Evolutionary conservation across 2,329 filamentous ascomycete species (phyloP).

Genomic region (Penicillium sp.): DNA sequence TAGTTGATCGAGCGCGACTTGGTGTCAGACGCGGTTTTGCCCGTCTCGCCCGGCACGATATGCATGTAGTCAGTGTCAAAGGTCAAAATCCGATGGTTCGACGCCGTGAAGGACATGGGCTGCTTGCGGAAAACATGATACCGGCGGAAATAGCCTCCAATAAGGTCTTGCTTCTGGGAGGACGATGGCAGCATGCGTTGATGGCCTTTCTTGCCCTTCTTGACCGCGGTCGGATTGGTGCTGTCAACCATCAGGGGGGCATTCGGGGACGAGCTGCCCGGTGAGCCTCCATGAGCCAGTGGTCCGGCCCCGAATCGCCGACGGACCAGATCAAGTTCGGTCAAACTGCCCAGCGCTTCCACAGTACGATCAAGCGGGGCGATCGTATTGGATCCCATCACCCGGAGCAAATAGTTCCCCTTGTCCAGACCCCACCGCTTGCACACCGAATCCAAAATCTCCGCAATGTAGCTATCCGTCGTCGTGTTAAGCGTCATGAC

Average conservation of each 20-base stretch:
- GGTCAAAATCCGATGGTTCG: conserved; percentile 55
- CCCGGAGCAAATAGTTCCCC: conserved; percentile 57
- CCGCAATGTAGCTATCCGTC: conserved; percentile 62
- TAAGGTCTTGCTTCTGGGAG: conserved; percentile 44
- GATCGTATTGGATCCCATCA: conserved; percentile 57
- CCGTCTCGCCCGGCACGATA: conserved; percentile 53
- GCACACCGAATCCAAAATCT: conserved; percentile 59
- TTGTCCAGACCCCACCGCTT: conserved; percentile 60
- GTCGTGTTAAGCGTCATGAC: conserved; percentile 53
- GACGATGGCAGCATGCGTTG: conserved; percentile 43
- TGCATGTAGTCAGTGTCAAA: conserved; percentile 63
- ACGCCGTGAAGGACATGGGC: conserved; percentile 58
- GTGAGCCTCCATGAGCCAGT: conserved; percentile 52
- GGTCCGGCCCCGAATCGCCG: conserved; percentile 58
- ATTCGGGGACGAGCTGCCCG: conserved; percentile 58
- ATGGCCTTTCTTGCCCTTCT: conserved; percentile 40
- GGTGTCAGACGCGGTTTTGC: conserved; percentile 49
- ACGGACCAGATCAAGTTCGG: conserved; percentile 57
- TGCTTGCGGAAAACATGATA: conserved; percentile 61
- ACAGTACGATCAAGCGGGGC: conserved; percentile 60
- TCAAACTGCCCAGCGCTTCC: conserved; percentile 55
- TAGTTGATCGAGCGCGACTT: conserved; percentile 60
- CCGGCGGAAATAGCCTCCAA: conserved; percentile 52
- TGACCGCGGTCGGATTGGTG: conserved; percentile 20
- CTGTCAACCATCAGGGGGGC: conserved; percentile 55